Percentiles rank a stretch among this genome's conserved stretches.
phyloP scores from a whole-genome alignment of 208 protist genomes.

The Jaenimonas drosophilae region DNA sequence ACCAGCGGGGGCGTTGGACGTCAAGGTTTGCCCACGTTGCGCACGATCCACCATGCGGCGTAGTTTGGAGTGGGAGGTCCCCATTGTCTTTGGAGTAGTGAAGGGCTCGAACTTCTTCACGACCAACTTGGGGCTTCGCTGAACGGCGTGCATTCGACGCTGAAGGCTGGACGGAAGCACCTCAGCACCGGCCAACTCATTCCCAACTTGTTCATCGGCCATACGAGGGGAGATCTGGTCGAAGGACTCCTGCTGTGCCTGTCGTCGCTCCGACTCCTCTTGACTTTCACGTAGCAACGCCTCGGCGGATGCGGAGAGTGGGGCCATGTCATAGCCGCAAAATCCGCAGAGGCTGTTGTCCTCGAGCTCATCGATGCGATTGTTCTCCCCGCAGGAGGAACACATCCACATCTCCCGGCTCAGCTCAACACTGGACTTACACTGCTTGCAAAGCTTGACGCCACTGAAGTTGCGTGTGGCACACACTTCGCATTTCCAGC shows the following conservation, averaged over 20 bases:
- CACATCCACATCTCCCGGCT: slow-evolving; percentile 82
- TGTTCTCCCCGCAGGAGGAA: slow-evolving; percentile 76
- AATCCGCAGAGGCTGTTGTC: slow-evolving; percentile 82
- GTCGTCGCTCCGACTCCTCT: slow-evolving; percentile 18
- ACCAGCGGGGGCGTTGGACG: slow-evolving; percentile 16
- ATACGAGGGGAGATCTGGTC: slow-evolving; percentile 46
- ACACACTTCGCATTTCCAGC: slow-evolving; percentile 75
- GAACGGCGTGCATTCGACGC: too few relatives aligned
- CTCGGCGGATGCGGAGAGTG: slow-evolving; percentile 35
- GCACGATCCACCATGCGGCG: too few relatives aligned
- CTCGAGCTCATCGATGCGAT: slow-evolving; percentile 74
- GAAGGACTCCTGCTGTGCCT: slow-evolving; percentile 45
- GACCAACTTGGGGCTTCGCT: too few relatives aligned
- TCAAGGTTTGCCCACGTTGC: slow-evolving; percentile 13
- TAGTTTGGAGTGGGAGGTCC: background rate
- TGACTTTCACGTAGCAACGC: slow-evolving; percentile 25
- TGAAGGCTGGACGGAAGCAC: background rate
- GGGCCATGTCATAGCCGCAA: slow-evolving; percentile 85
- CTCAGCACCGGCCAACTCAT: slow-evolving; percentile 32
- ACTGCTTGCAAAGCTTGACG: slow-evolving; percentile 69
- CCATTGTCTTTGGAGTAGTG: too few relatives aligned
- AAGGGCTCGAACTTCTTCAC: too few relatives aligned
- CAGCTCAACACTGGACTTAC: slow-evolving; percentile 15
- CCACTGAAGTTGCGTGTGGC: slow-evolving; percentile 50
- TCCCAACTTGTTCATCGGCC: slow-evolving; percentile 51